Conservation (phyloP, 2,329 filamentous ascomycete genomes). For the Monosporascus sp. region DNA sequence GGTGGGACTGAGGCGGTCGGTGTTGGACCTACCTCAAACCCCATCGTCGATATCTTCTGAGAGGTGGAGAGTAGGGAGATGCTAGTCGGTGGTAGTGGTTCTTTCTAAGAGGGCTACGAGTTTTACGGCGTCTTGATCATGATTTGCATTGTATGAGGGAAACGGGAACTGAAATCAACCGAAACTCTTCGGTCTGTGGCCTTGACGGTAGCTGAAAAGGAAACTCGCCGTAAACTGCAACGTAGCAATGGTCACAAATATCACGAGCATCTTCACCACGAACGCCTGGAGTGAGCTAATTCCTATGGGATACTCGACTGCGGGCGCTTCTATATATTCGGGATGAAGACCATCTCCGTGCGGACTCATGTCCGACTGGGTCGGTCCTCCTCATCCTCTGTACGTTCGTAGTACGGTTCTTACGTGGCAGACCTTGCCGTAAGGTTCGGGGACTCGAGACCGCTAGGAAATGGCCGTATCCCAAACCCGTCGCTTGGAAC, state of each 20-base stretch:
- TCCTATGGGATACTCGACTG: background rate
- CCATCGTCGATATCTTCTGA: background rate
- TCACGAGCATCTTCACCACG: background rate
- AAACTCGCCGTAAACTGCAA: background rate
- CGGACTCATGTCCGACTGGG: too few species aligned
- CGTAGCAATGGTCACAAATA: background rate
- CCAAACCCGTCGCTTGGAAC: too few species aligned
- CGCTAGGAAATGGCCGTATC: too few species aligned
- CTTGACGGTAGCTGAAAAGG: background rate
- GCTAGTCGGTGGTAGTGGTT: background rate
- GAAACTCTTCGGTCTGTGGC: background rate
- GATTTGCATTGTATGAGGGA: slow-evolving; percentile 1
- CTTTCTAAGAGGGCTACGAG: background rate
- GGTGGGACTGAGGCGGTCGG: background rate
- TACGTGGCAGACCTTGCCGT: too few species aligned
- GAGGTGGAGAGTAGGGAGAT: background rate
- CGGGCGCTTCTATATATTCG: too few species aligned
- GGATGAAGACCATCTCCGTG: too few species aligned
- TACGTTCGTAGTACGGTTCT: too few species aligned
- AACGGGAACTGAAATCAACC: background rate
- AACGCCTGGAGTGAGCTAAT: background rate
- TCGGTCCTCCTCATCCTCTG: too few species aligned
- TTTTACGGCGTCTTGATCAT: background rate
- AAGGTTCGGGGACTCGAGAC: too few species aligned
- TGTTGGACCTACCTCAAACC: background rate